Evolutionary conservation across 371 early-diverging fungal genomes (phyloP).

Genomic region (Mucor racemosus): DNA sequence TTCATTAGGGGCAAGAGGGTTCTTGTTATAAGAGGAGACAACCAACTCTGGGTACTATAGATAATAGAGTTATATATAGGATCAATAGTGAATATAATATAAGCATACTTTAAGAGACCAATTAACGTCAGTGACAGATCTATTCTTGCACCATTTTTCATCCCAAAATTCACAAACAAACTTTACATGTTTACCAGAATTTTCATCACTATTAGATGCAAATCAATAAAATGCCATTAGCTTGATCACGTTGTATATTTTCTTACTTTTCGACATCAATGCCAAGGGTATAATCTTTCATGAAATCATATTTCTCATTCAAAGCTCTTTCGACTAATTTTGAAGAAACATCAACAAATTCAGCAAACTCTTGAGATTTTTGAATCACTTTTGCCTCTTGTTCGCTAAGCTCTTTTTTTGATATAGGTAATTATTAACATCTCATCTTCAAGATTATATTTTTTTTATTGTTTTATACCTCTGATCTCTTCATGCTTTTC

Average conservation of each 20-base stretch:
- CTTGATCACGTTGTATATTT: too few relatives aligned
- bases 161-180: conserved; percentile 75
- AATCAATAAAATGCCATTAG: neutral
- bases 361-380: conserved; percentile 73
- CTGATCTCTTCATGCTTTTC: conserved; percentile 52
- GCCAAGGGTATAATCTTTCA: conserved; percentile 91
- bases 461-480: conserved; percentile 18
- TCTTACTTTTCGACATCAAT: conserved; percentile 64
- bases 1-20: conserved; percentile 83
- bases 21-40: conserved; percentile 90
- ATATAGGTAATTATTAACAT: neutral
- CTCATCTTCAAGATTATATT: neutral
- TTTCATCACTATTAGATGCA: conserved; percentile 53
- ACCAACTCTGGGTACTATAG: conserved; percentile 86
- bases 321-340: conserved; percentile 91
- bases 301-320: conserved; percentile 88
- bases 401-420: conserved; percentile 74
- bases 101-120: conserved; percentile 86
- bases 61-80: too few relatives aligned
- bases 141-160: conserved; percentile 81
- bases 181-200: conserved; percentile 74
- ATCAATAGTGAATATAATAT: too few relatives aligned
- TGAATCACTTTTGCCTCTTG: conserved; percentile 78
- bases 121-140: conserved; percentile 87
- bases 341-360: conserved; percentile 88